These are phyloP conservation scores for Chaetomium globosum DNA, from an alignment of 2,329 filamentous ascomycete genomes.

Conservation along the genomic window DNA sequence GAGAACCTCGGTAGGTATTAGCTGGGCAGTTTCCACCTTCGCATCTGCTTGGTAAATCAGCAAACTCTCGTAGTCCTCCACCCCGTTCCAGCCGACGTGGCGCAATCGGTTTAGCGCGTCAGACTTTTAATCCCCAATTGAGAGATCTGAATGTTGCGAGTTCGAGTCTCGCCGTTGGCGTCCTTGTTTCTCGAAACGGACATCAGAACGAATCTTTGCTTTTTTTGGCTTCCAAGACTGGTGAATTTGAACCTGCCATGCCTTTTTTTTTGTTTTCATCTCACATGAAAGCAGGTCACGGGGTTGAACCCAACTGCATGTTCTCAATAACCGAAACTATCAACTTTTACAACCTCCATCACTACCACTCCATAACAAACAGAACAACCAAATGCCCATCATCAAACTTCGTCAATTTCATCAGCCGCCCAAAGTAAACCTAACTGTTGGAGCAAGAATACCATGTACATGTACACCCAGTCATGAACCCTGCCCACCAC, in stretches of 20 bases:
- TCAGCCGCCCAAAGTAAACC: not conserved
- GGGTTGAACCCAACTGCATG: not conserved
- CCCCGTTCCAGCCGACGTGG: conserved; percentile 31
- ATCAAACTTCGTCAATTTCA: conserved; percentile 9
- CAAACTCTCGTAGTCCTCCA: not conserved
- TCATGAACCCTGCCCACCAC: conserved; percentile 1
- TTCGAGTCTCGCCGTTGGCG: conserved; percentile 34
- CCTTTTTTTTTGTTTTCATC: no score
- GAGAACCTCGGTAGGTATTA: no score
- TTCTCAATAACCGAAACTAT: not conserved
- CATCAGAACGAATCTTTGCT: not conserved
- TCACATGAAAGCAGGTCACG: not conserved
- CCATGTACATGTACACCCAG: conserved; percentile 1
- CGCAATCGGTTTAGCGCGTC: conserved; percentile 38
- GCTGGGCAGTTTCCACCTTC: no score
- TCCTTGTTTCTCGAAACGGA: not conserved
- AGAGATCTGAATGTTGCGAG: conserved; percentile 30
- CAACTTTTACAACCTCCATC: not conserved
- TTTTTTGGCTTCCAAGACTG: not conserved
- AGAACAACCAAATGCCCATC: not conserved
- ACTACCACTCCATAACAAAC: not conserved
- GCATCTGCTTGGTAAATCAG: not conserved
- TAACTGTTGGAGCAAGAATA: not conserved
- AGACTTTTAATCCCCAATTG: conserved; percentile 33
- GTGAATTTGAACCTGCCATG: no score